Evolutionary conservation across 148 eudicot species (phyloP).

Genomic region (Heliosperma pusillum): DNA sequence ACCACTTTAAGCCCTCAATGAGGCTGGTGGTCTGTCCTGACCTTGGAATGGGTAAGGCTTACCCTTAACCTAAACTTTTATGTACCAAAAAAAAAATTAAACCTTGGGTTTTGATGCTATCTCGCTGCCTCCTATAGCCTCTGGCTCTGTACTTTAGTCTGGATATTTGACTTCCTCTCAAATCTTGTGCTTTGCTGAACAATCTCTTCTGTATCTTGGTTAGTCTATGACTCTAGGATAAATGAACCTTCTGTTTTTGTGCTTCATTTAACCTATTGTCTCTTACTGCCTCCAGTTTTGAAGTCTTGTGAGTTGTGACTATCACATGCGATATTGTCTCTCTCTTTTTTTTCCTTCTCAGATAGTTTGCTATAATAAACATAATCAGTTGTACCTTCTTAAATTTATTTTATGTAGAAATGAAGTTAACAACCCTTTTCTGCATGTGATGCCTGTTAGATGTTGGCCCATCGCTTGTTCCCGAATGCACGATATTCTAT

Average conservation of each 20-base stretch:
- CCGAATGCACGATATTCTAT: conserved; percentile 75
- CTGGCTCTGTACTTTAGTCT: too few species aligned
- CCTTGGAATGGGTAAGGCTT: too few species aligned
- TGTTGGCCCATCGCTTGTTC: conserved; percentile 93
- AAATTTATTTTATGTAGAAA: not conserved
- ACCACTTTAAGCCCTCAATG: too few species aligned
- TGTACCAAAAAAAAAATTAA: too few species aligned
- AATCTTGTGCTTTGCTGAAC: not conserved
- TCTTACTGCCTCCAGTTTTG: not conserved
- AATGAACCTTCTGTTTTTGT: not conserved
- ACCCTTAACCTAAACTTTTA: too few species aligned
- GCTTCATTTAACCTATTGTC: not conserved
- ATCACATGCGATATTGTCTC: not conserved
- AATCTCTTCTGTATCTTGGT: not conserved
- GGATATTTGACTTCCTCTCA: too few species aligned
- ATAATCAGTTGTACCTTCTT: not conserved
- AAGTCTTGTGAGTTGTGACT: not conserved
- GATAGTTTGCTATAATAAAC: not conserved
- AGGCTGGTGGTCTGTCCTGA: too few species aligned
- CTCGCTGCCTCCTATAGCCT: too few species aligned
- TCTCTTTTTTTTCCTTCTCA: not conserved
- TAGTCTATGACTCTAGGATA: not conserved
- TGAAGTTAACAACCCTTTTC: not conserved
- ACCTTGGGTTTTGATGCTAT: too few species aligned
- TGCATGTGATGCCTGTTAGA: conserved; percentile 35